Evolutionary conservation across 768 basidiomycete genomes (phyloP), one percentile per base, ranked within the genome.

Genomic region (Russula emetica): DNA sequence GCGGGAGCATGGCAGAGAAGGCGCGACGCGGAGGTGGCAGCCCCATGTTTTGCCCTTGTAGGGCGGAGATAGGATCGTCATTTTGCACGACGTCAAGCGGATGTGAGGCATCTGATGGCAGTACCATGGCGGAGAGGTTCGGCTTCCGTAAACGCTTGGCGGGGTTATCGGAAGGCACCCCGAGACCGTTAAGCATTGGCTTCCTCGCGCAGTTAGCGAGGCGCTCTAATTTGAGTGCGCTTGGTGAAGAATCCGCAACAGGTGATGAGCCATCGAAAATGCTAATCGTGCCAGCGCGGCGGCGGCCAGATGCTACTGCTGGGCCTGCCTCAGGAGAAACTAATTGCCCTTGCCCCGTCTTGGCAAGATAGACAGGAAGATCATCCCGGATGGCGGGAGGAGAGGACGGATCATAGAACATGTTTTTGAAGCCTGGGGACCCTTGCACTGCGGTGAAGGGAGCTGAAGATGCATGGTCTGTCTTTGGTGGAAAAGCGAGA

Each of bases 1-100:
- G 74, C 0, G 80, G 77, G 34, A 88, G 75, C 76, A 90, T 80
- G 4, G 90, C 90, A 53, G 88, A 90, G 72, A 92, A 89, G 2
- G 85, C 88, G 32, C 90, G 84, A 28, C 90, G 84, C 18, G 80
- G 77, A 32, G 83, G 83, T 2, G 80, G 83, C 13, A 81, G 70
- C 30, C 66, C 52, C 47, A 49, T 49, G 61, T 47, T 45, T 42
- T 42, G 69, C 18, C 14, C 34, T 55, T 45, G 55, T 50, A 22
- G 26, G 10, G 65, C 56, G 10, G 54, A 40, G 28, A 69, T 64
- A 49, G 70, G 58, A 24, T 61, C 55, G 7, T 69, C 58, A 45
- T 68, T 54, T 34, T 40, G 52, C 38, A 34, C 42, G 1, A 72
- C 72, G 54, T 82, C 69, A 16, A 71, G 63, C 4, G 82, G 79